Percentiles rank a stretch among this genome's conserved stretches.
Conservation (phyloP, 2,329 filamentous ascomycete species). For the Thielaviopsis punctulata region DNA sequence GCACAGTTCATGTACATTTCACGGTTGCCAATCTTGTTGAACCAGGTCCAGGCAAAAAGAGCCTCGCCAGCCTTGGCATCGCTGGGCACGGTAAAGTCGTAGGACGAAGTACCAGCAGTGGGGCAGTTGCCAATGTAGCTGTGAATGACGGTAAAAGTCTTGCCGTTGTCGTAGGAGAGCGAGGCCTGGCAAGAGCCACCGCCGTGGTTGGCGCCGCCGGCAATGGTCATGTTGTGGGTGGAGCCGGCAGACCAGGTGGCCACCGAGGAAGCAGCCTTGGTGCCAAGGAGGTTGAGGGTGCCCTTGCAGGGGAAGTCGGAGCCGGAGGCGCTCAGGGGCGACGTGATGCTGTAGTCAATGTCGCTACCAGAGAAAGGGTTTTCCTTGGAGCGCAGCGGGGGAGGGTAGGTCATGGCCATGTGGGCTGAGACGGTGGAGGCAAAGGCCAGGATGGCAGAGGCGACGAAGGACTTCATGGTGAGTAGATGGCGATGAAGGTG, state of each 20-base stretch:
- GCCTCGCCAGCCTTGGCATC: slow-evolving; percentile 44
- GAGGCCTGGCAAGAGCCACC: slow-evolving; percentile 65
- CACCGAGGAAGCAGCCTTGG: slow-evolving; percentile 31
- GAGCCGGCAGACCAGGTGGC: slow-evolving; percentile 46
- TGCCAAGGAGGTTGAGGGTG: slow-evolving; percentile 31
- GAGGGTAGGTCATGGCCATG: slow-evolving; percentile 37
- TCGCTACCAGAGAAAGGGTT: slow-evolving; percentile 30
- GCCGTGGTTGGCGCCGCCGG: slow-evolving; percentile 43
- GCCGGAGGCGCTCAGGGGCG: slow-evolving; percentile 42
- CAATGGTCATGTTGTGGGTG: slow-evolving; percentile 44
- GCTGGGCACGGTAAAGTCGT: slow-evolving; percentile 48
- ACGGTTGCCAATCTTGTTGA: slow-evolving; percentile 59
- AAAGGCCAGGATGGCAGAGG: slow-evolving; percentile 26
- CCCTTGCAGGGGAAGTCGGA: slow-evolving; percentile 65
- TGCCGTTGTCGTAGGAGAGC: slow-evolving; percentile 55
- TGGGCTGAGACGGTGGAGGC: slow-evolving; percentile 31
- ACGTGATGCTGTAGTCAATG: slow-evolving; percentile 56
- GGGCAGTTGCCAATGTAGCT: slow-evolving; percentile 40
- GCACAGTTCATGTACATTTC: slow-evolving; percentile 86
- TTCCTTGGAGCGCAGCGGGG: slow-evolving; percentile 35
- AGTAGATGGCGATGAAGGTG: background rate
- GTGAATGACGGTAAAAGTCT: slow-evolving; percentile 50
- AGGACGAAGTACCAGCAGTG: slow-evolving; percentile 27
- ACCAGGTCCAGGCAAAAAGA: slow-evolving; percentile 61
- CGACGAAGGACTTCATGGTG: slow-evolving; percentile 26